phyloP scores from a whole-genome alignment of 176 grass and related monocot species.

The Alopecurus myosuroides region DNA sequence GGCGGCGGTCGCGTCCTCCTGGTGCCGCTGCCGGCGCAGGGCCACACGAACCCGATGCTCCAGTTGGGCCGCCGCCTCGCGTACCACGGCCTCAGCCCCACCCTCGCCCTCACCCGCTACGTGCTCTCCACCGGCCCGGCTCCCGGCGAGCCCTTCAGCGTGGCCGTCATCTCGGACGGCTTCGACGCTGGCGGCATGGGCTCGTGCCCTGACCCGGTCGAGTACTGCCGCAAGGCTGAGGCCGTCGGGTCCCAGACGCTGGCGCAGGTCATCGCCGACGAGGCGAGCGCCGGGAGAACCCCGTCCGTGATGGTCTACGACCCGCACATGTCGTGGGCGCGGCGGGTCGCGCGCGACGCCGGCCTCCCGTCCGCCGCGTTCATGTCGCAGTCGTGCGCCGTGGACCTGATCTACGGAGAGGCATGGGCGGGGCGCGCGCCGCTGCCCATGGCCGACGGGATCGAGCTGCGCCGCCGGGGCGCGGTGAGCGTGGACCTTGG shows the following conservation, averaged over 20 bases:
- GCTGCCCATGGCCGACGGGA: conserved; percentile 9
- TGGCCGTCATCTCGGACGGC: conserved; percentile 37
- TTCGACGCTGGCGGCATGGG: conserved; percentile 4
- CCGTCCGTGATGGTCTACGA: conserved; percentile 31
- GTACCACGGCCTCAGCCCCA: background rate
- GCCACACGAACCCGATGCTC: background rate
- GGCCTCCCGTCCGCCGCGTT: background rate
- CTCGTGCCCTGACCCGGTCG: background rate
- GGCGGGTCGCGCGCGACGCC: background rate
- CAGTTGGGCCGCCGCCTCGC: background rate
- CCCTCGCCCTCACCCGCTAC: background rate
- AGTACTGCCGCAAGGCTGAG: background rate
- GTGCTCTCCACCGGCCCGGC: conserved; percentile 9
- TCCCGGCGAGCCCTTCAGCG: background rate
- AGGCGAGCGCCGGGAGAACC: background rate
- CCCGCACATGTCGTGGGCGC: conserved; percentile 14
- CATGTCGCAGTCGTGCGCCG: background rate
- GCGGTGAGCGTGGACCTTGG: background rate
- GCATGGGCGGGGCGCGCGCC: background rate
- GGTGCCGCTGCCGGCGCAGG: background rate
- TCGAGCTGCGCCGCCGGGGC: background rate
- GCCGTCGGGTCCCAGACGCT: background rate
- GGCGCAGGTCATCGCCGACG: background rate
- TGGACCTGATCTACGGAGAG: conserved; percentile 25
- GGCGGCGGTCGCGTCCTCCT: background rate